A percentile compares a stretch with the other conserved stretches of the same genome.
Conservation (phyloP, 352 stramenopile species). For the Peronospora farinosa region DNA sequence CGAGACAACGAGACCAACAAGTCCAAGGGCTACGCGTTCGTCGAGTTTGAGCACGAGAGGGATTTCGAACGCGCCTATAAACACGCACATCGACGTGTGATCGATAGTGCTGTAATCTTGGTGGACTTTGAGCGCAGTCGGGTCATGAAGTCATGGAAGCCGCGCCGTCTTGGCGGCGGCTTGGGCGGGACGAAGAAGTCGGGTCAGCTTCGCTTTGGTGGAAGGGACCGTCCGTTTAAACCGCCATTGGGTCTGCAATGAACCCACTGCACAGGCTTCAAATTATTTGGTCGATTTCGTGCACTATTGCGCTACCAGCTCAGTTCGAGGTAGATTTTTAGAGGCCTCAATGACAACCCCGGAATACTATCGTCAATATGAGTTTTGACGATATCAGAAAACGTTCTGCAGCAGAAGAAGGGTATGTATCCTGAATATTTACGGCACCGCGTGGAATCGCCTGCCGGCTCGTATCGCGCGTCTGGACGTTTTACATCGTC, state of each 20-base stretch:
- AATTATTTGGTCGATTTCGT: background rate
- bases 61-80: slow-evolving; percentile 57
- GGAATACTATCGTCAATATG: slow-evolving; percentile 5
- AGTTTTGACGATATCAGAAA: slow-evolving; percentile 10
- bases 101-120: slow-evolving; percentile 59
- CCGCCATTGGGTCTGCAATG: slow-evolving; percentile 21
- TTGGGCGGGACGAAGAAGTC: slow-evolving; percentile 77
- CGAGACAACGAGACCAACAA: slow-evolving; percentile 52
- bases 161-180: slow-evolving; percentile 64
- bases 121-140: slow-evolving; percentile 75
- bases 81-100: slow-evolving; percentile 38
- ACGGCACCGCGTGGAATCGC: slow-evolving; percentile 39
- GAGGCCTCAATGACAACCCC: slow-evolving; percentile 14
- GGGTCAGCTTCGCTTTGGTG: slow-evolving; percentile 76
- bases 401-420: slow-evolving; percentile 20
- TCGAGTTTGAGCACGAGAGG: slow-evolving; percentile 55
- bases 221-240: slow-evolving; percentile 65
- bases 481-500: slow-evolving; percentile 11
- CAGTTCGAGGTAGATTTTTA: slow-evolving; percentile 1
- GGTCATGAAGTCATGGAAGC: slow-evolving; percentile 80
- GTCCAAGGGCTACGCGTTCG: slow-evolving; percentile 75
- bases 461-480: slow-evolving; percentile 22
- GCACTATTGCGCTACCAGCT: slow-evolving; percentile 16
- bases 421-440: slow-evolving; percentile 33
- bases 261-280: background rate